A percentile compares a stretch with the other conserved stretches of the same genome.
phyloP scores from a whole-genome alignment of 305 asterid species.

The Fraxinus paxiana region DNA sequence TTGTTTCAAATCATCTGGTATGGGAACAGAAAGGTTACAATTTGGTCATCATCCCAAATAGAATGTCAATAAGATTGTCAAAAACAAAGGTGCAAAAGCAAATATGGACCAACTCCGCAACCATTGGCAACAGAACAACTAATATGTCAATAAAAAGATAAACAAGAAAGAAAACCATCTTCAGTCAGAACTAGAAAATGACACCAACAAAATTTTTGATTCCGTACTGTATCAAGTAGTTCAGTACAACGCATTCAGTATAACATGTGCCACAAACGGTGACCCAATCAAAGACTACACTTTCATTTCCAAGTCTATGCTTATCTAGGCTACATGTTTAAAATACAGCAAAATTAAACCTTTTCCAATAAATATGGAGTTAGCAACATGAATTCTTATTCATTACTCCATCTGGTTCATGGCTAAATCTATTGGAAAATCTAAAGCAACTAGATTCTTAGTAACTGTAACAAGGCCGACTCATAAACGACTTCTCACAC shows the following conservation, averaged over 20 bases:
- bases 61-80: neutral
- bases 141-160: neutral
- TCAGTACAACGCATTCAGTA: neutral
- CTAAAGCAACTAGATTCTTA: neutral
- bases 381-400: neutral
- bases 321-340: neutral
- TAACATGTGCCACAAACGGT: neutral
- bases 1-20: constrained; percentile 71
- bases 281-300: neutral
- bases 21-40: neutral
- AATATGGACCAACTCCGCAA: neutral
- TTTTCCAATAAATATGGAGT: neutral
- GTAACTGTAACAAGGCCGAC: neutral
- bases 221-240: neutral
- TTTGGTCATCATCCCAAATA: neutral
- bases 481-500: neutral
- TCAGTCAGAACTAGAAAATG: neutral
- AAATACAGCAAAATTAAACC: neutral
- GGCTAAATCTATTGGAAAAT: neutral
- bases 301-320: neutral
- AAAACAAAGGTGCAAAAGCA: neutral
- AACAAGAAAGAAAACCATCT: neutral
- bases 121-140: neutral
- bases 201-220: neutral
- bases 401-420: neutral